phyloP scores from a whole-genome alignment of 306 rosid genomes.

The Ceratonia siliqua region DNA sequence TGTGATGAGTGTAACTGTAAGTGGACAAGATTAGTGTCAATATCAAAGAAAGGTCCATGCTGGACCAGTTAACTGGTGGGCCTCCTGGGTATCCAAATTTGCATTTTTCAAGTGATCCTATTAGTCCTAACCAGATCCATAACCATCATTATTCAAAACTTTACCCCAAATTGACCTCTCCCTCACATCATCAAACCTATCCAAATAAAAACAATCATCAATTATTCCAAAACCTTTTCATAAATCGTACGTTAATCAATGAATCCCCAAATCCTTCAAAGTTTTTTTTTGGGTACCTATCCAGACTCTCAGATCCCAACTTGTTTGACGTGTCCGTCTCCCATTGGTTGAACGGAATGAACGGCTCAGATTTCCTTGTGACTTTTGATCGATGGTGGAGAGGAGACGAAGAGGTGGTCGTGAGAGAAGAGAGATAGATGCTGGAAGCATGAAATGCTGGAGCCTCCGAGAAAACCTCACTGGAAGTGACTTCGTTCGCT shows the following conservation, averaged over 20 bases:
- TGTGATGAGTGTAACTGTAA: conserved; percentile 10
- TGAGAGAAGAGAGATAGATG: not conserved
- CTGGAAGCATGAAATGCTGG: conserved; percentile 35
- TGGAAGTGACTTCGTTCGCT: conserved; percentile 49
- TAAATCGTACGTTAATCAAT: conserved; percentile 34
- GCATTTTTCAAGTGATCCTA: too few species aligned
- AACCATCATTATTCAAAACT: conserved; percentile 9
- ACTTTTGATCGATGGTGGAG: conserved; percentile 2
- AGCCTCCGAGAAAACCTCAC: conserved; percentile 58
- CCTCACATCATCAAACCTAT: not conserved
- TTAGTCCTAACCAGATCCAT: conserved; percentile 23
- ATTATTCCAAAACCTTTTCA: conserved; percentile 4
- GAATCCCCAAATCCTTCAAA: not conserved
- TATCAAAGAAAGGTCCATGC: conserved; percentile 33
- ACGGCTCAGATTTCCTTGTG: not conserved
- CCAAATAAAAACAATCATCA: conserved; percentile 45
- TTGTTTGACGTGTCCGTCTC: not conserved
- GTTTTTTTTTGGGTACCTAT: too few species aligned
- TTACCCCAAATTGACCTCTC: conserved; percentile 30
- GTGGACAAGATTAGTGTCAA: conserved; percentile 42
- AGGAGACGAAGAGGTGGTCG: not conserved
- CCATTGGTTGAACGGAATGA: not conserved
- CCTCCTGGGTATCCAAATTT: not conserved
- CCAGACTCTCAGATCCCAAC: too few species aligned
- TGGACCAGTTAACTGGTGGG: conserved; percentile 36